Base-by-base conservation (phyloP, 177 flowering plant species). In the Vitis hybrid region DNA sequence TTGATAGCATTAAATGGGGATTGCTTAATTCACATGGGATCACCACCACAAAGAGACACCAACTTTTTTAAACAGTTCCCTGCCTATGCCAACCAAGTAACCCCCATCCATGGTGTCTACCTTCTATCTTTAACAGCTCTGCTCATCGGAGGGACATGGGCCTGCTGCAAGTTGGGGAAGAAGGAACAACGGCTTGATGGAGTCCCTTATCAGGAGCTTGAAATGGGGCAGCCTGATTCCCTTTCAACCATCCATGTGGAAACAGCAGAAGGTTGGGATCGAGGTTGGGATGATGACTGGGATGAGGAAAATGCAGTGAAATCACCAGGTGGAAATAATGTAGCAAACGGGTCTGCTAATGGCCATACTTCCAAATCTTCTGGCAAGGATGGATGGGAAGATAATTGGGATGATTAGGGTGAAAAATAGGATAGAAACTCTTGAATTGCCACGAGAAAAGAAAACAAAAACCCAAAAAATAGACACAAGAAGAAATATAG, bases 281-380 rank as follows among this genome's bases (percentile, higher is more conserved):
- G 74, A 45, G 68, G 50, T 52, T 80, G 83, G 83, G 81, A 68
- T 70, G 76, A 71, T 45, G 77, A 80, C 11, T 78, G 78, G 78
- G 83, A 69, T 12, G 76, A 68, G 3, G 65, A 15, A 19, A 61
- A 71, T 5, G 58, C 65, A 29, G 70, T 67, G 48, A 68, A 71
- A 20, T 60, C 75, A 15, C 39, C 67, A 11, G 50, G 2, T 39
- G 69, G 48, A 22, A 68, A 67, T 63, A 72, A 58, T 18, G 63
- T n/a, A 29, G 73, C 29, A 66, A 73, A 70, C 49, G 61, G 19
- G 39, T 71, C 68, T 2, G 45, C 52, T 13, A 76, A 76, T 31
- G 72, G 71, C 29, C 20, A 57, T 39, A 62, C 62, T 49, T 53
- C 79, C 11, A 71, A 51, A 50, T n/a, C 67, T 22, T 57, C 71